A percentile compares a stretch with the other conserved stretches of the same genome.
Evolutionary conservation across 768 basidiomycete genomes (phyloP).

Genomic region (Hygrocybe punicea): DNA sequence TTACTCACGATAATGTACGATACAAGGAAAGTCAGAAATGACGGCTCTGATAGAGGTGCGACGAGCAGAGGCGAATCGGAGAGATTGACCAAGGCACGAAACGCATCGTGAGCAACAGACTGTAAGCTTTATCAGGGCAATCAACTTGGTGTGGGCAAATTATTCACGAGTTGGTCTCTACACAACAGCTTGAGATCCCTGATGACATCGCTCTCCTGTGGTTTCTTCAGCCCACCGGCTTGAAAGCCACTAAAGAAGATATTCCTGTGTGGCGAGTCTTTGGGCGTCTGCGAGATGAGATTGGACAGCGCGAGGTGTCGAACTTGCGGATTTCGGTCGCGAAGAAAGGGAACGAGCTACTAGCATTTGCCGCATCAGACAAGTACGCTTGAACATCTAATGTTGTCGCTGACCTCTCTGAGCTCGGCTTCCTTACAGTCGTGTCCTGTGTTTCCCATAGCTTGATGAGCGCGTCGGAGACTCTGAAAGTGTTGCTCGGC

Average conservation of each 20-base stretch:
- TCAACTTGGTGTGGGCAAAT: neutral
- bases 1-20: constrained; percentile 83
- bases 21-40: constrained; percentile 76
- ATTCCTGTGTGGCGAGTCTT: constrained; percentile 63
- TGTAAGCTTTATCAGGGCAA: constrained; percentile 26
- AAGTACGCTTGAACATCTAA: constrained; percentile 1
- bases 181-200: constrained; percentile 84
- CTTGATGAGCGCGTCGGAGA: no score
- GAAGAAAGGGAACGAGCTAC: constrained; percentile 82
- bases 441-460: neutral
- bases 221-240: constrained; percentile 53
- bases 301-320: constrained; percentile 83
- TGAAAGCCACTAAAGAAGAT: constrained; percentile 71
- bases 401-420: constrained; percentile 39
- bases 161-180: constrained; percentile 75
- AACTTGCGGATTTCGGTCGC: constrained; percentile 83
- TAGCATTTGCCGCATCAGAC: constrained; percentile 3
- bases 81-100: constrained; percentile 90
- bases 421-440: constrained; percentile 45
- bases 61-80: constrained; percentile 77
- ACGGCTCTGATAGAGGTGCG: constrained; percentile 59
- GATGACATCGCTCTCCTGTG: constrained; percentile 64
- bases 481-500: no score
- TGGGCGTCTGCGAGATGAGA: constrained; percentile 74
- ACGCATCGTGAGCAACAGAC: constrained; percentile 92